Percentiles rank a stretch among this genome's conserved stretches.
Evolutionary conservation across 1,139 yeast species (phyloP).

Genomic region (Zhuliangozyma parablackwelliae): DNA sequence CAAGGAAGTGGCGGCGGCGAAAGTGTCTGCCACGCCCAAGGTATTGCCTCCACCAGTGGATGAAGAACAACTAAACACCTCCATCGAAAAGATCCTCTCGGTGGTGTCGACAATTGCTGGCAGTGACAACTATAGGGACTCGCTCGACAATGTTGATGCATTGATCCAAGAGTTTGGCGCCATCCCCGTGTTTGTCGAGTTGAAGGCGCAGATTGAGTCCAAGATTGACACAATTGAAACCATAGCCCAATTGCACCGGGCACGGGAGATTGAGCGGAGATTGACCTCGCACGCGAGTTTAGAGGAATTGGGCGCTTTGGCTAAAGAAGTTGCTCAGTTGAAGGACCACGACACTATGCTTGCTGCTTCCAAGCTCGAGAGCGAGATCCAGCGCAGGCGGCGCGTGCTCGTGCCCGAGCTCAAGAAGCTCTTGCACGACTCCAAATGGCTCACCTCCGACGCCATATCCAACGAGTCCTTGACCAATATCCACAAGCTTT

Average conservation of each 20-base stretch:
- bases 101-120: constrained; percentile 4
- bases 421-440: constrained; percentile 5
- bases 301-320: constrained; percentile 1
- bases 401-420: constrained; percentile 4
- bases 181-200: constrained; percentile 12
- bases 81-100: constrained; percentile 5
- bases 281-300: constrained; percentile 3
- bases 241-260: constrained; percentile 2
- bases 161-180: constrained; percentile 14
- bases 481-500: constrained; percentile 9
- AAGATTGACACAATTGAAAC: constrained; percentile 2
- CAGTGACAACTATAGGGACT: constrained; percentile 4
- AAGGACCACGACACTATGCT: constrained; percentile 1
- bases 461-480: constrained; percentile 7
- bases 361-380: neutral
- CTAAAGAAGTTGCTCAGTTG: neutral
- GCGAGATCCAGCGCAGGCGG: constrained; percentile 2
- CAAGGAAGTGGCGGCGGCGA: constrained; percentile 7
- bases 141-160: constrained; percentile 12
- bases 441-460: constrained; percentile 15
- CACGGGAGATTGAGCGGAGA: constrained; percentile 2
- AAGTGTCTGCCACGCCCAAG: constrained; percentile 1
- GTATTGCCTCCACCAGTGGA: constrained; percentile 1
- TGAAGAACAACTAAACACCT: constrained; percentile 4
- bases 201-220: constrained; percentile 5